Evolutionary conservation across 768 basidiomycete species (phyloP), one percentile per base, ranked within the genome.

Genomic region (Trametes sanguinea): DNA sequence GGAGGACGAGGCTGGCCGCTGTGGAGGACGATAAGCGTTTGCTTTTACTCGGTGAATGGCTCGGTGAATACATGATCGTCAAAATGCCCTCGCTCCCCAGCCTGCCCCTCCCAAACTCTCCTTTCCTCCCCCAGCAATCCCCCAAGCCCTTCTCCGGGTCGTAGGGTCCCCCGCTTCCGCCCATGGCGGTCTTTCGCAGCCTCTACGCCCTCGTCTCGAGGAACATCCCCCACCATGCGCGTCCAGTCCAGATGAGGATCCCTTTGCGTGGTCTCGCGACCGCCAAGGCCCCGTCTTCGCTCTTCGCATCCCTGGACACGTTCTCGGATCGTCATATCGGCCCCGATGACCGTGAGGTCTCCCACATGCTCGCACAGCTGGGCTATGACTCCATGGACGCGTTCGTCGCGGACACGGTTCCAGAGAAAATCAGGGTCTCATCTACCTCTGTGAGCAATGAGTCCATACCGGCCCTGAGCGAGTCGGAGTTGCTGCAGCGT

Each of bases 301-400:
- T 95, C 65, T 94, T 96, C 73, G 82, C 87, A 11, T 86, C 95
- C 2, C 80, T 97, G 65, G 96, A 99, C 77, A 90, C 88, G 37
- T 98, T 98, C 77, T 74, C 87, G 47, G 86, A 92, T 68, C 86
- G 96, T 35, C 96, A 99, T 75, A 87, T 98, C 67, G 97, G 96
- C 13, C 96, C 96, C 13, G 89, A 95, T 71, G 85, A 85, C 61
- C 74, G 77, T n/a, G 94, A 96, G 76, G 84, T 88, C 29, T 76
- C 82, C 2, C 79, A 80, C 47, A 98, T 98, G 96, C 89, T 99
- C 63, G 76, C 82, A 3, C 79, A 82, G 61, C 76, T 99, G 32
- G 95, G 95, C 29, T 97, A 92, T 72, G 77, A 86, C 62, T 86
- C 89, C 42, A 88, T 98, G 83, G 94, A 97, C 51, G 86, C 85